Base-by-base conservation (phyloP, 768 basidiomycete genomes). In the Lactarius evosmus region DNA sequence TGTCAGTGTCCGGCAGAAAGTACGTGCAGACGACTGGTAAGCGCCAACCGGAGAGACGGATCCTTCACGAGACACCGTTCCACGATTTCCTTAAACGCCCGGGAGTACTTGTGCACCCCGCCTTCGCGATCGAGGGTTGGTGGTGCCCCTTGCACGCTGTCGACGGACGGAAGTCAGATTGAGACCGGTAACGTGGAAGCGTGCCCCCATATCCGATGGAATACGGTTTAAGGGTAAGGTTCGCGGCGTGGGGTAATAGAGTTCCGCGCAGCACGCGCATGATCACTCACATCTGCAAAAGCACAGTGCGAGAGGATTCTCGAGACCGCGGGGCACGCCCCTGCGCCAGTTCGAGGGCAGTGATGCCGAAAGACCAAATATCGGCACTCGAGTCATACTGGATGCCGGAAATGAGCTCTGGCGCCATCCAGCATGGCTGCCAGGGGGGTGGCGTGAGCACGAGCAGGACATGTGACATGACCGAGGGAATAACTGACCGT, bases 301-400 rank as follows among this genome's bases (percentile, higher is more conserved):
- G 79, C 7, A 94, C 88, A 57, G 79, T 78, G 59, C 88, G 84
- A 1, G 93, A 83, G 8, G 87, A 80, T 70, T 91, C 88, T 66
- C 87, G 82, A 17, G 88, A 89, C 62, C 86, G 79, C n/a, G 95
- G 95, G 1, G 94, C 91, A 6, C 88, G 84, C 0, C 95, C 95
- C 70, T 92, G 87, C 0, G 91, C 82, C 34, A 98, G 79, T 73
- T 97, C 95, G 52, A 97, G 77, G 17, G 94, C 89, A n/a, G 94
- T 96, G 63, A 98, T 95, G 14, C 93, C 95, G 73, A 97, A 91
- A 62, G 91, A 94, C 94, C 95, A 98, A 62, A 98, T 95, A 72
- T 98, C 95, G 22, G 93, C 93, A 67, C 87, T 83, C 14, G 86
- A 82, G 72, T 95, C 93, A 73, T 95, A 96, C 60, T 85, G 83